Base-by-base conservation (phyloP, 192 early-diverging fungal genomes). In the Gigaspora rosea region DNA sequence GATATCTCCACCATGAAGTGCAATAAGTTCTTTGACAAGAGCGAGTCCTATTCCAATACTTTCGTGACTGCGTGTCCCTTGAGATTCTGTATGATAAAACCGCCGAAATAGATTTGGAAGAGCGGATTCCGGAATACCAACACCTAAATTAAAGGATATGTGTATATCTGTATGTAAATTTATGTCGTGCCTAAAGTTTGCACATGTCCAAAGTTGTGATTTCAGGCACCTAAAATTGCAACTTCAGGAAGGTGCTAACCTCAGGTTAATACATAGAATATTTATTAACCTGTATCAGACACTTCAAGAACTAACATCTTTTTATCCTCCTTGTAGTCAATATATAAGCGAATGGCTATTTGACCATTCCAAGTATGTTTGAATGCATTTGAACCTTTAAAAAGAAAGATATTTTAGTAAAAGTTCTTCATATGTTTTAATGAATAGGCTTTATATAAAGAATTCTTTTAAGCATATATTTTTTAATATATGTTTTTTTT, bases 11-110 rank as follows among this genome's bases (percentile, higher is more conserved):
- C 85, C 85, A 77, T 88, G 88, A 3, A 86, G 72, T 36, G 84
- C 83, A 3, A 86, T 82, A 10, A 91, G 65, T 57, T 72, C 71
- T 57, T 72, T 57, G 4, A 72, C 71, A 1, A 91, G 70, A 1
- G 87, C 79, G 9, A 91, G 71, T 3, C 90, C 90, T 46, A 91
- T 91, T 7, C 90, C 90, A 5, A 82, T 87, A 9, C 90, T 88
- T 79, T 88, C 88, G 52, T 87, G 83, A n/a, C 82, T 85, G 15
- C 90, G 80, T 6, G 87, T 83, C 54, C 83, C 82, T 12, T 77
- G 78, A 56, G 80, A 83, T 56, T 90, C 86, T 15, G 88, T 81
- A 11, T 86, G 83, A 74, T 91, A 85, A 78, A 91, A 91, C 7
- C 87, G 82, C 13, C 85, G 85, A 77, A 91, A 90, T 4, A 91